Evolutionary conservation across 208 protist species (phyloP), one percentile per base, ranked within the genome.

Genomic region (Leptomonas pyrrhocoris): DNA sequence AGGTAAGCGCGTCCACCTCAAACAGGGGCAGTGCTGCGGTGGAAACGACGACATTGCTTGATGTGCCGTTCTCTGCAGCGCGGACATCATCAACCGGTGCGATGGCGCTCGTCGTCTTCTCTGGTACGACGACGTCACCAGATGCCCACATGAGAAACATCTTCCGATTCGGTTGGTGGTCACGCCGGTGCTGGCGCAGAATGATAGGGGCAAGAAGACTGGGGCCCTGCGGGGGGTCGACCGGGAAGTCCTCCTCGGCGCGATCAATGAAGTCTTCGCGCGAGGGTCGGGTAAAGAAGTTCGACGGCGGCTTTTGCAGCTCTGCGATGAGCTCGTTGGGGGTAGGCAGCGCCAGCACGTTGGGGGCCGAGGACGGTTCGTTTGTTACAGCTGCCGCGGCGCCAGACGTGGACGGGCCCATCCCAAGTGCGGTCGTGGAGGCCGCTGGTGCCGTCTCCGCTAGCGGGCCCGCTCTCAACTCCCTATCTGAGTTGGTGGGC

Each of bases 141-240:
- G 64, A 42, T 16, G 86, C 86, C 86, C 86, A 94, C 81, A 90
- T 86, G 49, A 94, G 61, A 65, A 75, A 92, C 82, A 94, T 86
- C 61, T 82, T 84, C 19, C 78, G 79, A 67, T 80, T 86, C 23
- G 77, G 77, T 45, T 79, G 63, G 57, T 94, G 89, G 46, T 89
- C 80, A 15, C 61, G 58, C 16, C 83, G 86, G 65, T 92, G 85
- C 68, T 88, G 79, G 7, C 86, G 82, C 38, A 92, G 77, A 46
- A 94, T 70, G 13, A 88, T 68, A 11, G 79, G 69, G 6, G 83
- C 83, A 18, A 94, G 73, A n/a, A 73, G 77, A 43, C 86, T 88
- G 23, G 81, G 71, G 19, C 65, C 73, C 62, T 87, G 84, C 54
- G 84, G 79, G 11, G 86, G 86, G 51, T 86, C 79, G 48, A 94